Base-by-base conservation (phyloP, 192 early-diverging fungal genomes). In the Coemansia biformis region DNA sequence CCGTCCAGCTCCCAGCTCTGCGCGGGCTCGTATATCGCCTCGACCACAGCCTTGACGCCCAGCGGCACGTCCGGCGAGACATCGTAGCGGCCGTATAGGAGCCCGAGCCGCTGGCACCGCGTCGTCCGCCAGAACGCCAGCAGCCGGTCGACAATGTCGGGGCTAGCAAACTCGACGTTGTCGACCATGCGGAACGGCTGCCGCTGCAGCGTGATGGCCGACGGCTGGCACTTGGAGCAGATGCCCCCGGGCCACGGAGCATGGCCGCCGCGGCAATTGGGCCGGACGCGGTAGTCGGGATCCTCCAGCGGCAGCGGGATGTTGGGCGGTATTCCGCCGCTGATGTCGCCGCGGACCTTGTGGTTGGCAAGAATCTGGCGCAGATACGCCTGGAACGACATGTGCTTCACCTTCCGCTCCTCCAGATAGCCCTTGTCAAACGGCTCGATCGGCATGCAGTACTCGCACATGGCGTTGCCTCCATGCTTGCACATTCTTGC, bases 181-280 rank as follows among this genome's bases (percentile, higher is more conserved):
- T 99, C 96, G 1, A 97, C 91, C 81, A 93, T 82, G 38, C 96
- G 86, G 76, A 89, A 99, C 32, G 78, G 69, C 87, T 93, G 92
- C 12, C 78, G 76, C 56, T 91, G 88, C 35, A 98, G 59, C 2
- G 92, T 91, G 28, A 96, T 81, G 3, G 96, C 85, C 29, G 86
- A 84, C 8, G 96, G 96, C 66, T 98, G 96, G 57, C 96, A 98
- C 70, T 95, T 95, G 23, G 91, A 88, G 76, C 96, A 99, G 58
- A 99, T 97, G 23, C 91, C 89, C 39, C 78, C 85, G 1, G 96
- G 96, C 83, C 87, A 99, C 38, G 90, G 79, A 15, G 84, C 82
- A 67, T 99, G 96, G 0, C 81, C 81, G 13, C 79, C 75, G 10
- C 76, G 79, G 68, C 96, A 99, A 26, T 82, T 81, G 11, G 74